These are phyloP conservation scores for Mercurialis annua DNA, from an alignment of 345 rosid species.

Conservation along the genomic window DNA sequence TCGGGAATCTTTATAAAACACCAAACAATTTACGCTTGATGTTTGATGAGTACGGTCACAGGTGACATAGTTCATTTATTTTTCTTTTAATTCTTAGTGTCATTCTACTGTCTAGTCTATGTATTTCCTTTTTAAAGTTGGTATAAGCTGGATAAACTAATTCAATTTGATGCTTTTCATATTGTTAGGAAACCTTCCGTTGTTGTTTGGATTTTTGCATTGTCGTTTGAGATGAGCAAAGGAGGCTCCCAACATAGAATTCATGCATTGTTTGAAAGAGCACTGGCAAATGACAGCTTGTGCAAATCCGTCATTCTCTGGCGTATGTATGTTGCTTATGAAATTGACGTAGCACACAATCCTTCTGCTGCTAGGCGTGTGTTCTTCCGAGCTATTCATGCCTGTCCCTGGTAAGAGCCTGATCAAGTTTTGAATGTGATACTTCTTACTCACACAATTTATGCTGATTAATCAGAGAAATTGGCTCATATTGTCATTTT, in stretches of 20 bases:
- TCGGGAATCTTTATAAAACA: conserved; percentile 65
- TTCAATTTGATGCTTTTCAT: conserved; percentile 8
- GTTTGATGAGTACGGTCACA: conserved; percentile 64
- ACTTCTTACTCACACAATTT: neutral
- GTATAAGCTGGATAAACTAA: neutral
- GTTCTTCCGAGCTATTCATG: conserved; percentile 89
- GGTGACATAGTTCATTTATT: conserved; percentile 31
- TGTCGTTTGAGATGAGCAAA: conserved; percentile 71
- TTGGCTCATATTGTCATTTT: neutral
- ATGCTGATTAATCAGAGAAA: neutral
- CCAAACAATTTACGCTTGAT: conserved; percentile 70
- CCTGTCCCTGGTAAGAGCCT: conserved; percentile 79
- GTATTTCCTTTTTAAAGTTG: neutral
- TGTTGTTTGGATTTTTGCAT: conserved; percentile 67
- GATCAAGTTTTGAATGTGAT: neutral
- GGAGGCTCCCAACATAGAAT: conserved; percentile 70
- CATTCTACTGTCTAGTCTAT: neutral
- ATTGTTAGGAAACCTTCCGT: conserved; percentile 66
- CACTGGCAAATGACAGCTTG: conserved; percentile 56
- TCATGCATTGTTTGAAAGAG: conserved; percentile 85
- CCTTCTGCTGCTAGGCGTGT: conserved; percentile 66
- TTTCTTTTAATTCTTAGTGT: neutral
- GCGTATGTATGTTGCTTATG: conserved; percentile 87
- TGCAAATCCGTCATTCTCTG: conserved; percentile 66
- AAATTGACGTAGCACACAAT: conserved; percentile 52